Evolutionary conservation across 768 basidiomycete genomes (phyloP).

Genomic region (Sistotremastrum suecicum): DNA sequence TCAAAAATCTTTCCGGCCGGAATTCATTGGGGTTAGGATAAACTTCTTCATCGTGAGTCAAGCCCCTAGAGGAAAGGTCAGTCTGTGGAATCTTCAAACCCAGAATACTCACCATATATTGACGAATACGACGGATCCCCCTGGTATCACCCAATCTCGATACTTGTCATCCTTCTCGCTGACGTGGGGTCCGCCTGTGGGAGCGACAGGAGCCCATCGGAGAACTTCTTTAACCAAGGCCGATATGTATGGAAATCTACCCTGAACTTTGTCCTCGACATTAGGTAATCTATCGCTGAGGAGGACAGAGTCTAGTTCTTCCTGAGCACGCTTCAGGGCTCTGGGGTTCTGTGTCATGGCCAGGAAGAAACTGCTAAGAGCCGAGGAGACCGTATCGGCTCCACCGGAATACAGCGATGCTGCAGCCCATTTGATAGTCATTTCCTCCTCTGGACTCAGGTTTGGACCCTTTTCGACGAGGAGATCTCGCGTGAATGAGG

Average conservation of each 20-base stretch:
- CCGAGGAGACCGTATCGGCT: slow-evolving; percentile 7
- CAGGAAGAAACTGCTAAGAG: background rate
- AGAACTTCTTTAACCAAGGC: slow-evolving; percentile 2
- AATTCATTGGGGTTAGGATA: slow-evolving; percentile 29
- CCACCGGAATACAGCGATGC: slow-evolving; percentile 8
- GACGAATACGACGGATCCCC: too few species aligned
- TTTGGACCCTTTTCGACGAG: background rate
- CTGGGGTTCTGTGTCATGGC: background rate
- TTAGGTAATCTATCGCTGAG: slow-evolving; percentile 1
- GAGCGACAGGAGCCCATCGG: slow-evolving; percentile 1
- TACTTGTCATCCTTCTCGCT: too few species aligned
- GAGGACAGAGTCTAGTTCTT: slow-evolving; percentile 1
- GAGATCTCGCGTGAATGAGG: background rate
- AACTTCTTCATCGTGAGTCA: slow-evolving; percentile 23
- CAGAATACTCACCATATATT: too few species aligned
- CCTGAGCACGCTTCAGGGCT: slow-evolving; percentile 3
- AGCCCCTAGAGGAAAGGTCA: slow-evolving; percentile 17
- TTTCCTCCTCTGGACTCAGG: slow-evolving; percentile 3
- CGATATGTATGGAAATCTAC: background rate
- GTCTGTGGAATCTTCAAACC: too few species aligned
- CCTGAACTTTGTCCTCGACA: background rate
- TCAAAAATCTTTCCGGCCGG: slow-evolving; percentile 17
- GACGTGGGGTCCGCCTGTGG: background rate
- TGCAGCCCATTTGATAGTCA: slow-evolving; percentile 6
- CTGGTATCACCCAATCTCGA: too few species aligned